Conservation (phyloP, 1,284 basidiomycete species). For the Boletus subluridellus region DNA sequence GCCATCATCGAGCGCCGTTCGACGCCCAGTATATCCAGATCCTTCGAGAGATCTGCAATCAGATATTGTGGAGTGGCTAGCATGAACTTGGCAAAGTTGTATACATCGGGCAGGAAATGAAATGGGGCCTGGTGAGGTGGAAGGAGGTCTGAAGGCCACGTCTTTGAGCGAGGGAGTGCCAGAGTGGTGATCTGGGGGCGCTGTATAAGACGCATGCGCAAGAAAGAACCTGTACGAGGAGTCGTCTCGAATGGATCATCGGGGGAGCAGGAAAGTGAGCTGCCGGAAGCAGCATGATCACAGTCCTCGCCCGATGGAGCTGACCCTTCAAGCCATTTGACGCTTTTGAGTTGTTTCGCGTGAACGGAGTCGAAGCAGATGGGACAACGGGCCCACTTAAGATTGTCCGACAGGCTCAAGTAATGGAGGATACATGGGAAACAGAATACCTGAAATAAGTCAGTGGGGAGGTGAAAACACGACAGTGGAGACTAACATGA, state of each 20-base stretch:
- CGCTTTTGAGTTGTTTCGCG: constrained; percentile 88
- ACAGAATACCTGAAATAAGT: constrained; percentile 67
- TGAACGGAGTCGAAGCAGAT: constrained; percentile 95
- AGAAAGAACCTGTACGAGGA: constrained; percentile 50
- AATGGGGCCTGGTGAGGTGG: constrained; percentile 90
- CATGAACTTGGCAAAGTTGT: constrained; percentile 91
- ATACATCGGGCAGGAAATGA: constrained; percentile 93
- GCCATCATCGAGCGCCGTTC: constrained; percentile 64
- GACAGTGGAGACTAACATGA: constrained; percentile 64
- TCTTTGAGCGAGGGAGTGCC: constrained; percentile 86
- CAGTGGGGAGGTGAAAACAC: constrained; percentile 16
- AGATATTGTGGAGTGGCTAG: constrained; percentile 88
- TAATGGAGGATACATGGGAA: constrained; percentile 93
- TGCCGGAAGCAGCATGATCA: constrained; percentile 36
- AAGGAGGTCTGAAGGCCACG: constrained; percentile 93
- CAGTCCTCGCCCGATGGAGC: constrained; percentile 36
- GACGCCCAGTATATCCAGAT: constrained; percentile 68
- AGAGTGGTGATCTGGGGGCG: constrained; percentile 93
- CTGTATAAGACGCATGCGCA: constrained; percentile 89
- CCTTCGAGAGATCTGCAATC: constrained; percentile 65
- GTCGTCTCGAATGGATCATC: constrained; percentile 28
- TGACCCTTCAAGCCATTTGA: constrained; percentile 74
- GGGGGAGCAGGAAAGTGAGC: constrained; percentile 47
- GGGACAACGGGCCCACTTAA: constrained; percentile 87
- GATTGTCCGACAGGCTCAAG: constrained; percentile 75